Percentiles rank a stretch among this genome's conserved stretches.
Evolutionary conservation across 208 protist genomes (phyloP).

Genomic region (Trypanosoma mega): DNA sequence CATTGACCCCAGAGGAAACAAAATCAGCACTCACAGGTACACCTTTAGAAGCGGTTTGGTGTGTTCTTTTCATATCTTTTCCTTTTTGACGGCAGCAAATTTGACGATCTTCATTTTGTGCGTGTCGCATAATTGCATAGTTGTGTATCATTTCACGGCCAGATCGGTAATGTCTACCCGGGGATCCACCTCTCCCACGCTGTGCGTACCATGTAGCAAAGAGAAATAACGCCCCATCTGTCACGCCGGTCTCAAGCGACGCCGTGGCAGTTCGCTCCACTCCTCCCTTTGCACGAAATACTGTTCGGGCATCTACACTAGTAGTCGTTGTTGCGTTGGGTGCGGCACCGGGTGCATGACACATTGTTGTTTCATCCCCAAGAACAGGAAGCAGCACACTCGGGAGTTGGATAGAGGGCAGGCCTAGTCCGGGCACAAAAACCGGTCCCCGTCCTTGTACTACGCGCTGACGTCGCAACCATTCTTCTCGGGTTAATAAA

Average conservation of each 20-base stretch:
- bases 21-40: too few species aligned
- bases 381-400: conserved; percentile 19
- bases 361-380: not conserved
- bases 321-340: too few species aligned
- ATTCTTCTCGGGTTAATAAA: conserved; percentile 70
- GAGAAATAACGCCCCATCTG: conserved; percentile 4
- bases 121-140: too few species aligned
- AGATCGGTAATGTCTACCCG: not conserved
- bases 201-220: conserved; percentile 44
- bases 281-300: too few species aligned
- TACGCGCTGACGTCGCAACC: conserved; percentile 32
- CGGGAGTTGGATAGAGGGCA: conserved; percentile 1
- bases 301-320: too few species aligned
- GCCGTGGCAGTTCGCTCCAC: not conserved
- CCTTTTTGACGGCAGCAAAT: too few species aligned
- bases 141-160: conserved; percentile 2
- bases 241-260: not conserved
- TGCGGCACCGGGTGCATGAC: too few species aligned
- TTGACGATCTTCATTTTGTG: too few species aligned
- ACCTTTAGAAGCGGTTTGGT: not conserved
- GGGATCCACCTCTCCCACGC: conserved; percentile 27
- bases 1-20: conserved; percentile 54
- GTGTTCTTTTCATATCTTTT: not conserved
- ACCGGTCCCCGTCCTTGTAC: not conserved
- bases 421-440: conserved; percentile 12